Conservation (phyloP, 306 rosid species). For the Cicer judaicum region DNA sequence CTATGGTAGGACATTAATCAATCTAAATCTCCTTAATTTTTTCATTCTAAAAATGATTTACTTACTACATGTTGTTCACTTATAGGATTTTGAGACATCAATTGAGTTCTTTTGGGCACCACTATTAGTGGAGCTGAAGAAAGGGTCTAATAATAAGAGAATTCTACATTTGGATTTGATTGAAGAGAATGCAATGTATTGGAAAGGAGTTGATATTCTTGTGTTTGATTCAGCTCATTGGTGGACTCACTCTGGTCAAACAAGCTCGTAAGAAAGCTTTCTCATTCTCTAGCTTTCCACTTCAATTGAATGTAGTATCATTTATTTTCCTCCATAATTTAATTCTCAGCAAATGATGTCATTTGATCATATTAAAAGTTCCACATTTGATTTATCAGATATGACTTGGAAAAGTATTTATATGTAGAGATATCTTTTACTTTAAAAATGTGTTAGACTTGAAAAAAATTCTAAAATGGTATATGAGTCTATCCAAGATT, state of each 20-base stretch:
- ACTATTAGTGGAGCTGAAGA: slow-evolving; percentile 78
- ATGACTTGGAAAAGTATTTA: too few relatives aligned
- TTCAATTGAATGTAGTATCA: slow-evolving; percentile 30
- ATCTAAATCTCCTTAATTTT: slow-evolving; percentile 25
- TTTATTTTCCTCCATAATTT: slow-evolving; percentile 1
- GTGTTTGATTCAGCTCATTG: slow-evolving; percentile 98
- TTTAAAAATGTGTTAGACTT: too few relatives aligned
- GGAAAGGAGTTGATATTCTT: slow-evolving; percentile 90
- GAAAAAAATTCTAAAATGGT: too few relatives aligned
- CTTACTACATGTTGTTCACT: slow-evolving; percentile 22
- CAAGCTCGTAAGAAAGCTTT: slow-evolving; percentile 72
- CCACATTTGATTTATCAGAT: too few relatives aligned
- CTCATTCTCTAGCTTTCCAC: slow-evolving; percentile 26
- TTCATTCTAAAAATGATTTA: slow-evolving; percentile 30
- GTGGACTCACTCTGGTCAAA: slow-evolving; percentile 95
- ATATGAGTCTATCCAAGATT: too few relatives aligned
- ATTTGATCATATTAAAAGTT: background rate
- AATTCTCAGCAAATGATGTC: background rate
- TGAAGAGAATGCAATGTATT: slow-evolving; percentile 90
- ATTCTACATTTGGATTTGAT: slow-evolving; percentile 82
- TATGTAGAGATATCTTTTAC: too few relatives aligned
- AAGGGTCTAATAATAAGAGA: slow-evolving; percentile 69
- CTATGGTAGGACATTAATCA: slow-evolving; percentile 59
- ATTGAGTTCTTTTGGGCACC: slow-evolving; percentile 97
- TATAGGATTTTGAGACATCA: slow-evolving; percentile 83